A percentile compares a stretch with the other conserved stretches of the same genome.
These are phyloP conservation scores for Podaxis carcinomalis DNA, from an alignment of 768 basidiomycete species.

Conservation along the genomic window DNA sequence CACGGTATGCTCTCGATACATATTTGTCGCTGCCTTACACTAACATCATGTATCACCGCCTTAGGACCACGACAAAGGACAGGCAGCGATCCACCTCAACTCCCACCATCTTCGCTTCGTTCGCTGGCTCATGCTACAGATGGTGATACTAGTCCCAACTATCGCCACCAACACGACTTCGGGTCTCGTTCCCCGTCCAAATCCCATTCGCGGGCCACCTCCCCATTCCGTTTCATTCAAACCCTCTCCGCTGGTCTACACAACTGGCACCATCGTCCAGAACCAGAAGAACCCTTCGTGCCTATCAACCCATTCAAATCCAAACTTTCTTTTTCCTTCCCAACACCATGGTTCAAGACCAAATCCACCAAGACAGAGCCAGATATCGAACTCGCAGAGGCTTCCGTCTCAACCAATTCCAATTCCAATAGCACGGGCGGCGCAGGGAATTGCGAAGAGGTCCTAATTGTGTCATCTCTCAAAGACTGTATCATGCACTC, in stretches of 20 bases:
- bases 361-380: constrained; percentile 27
- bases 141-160: neutral
- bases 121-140: constrained; percentile 2
- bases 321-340: constrained; percentile 19
- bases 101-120: neutral
- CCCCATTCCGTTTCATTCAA: constrained; percentile 58
- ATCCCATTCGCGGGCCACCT: constrained; percentile 47
- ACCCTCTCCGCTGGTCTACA: constrained; percentile 49
- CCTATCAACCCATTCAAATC: constrained; percentile 51
- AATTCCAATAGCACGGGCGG: constrained; percentile 18
- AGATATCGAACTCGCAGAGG: constrained; percentile 20
- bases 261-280: constrained; percentile 22
- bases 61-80: neutral
- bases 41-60: neutral
- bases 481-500: constrained; percentile 18
- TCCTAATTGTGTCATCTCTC: constrained; percentile 20
- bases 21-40: neutral
- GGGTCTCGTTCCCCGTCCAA: constrained; percentile 3
- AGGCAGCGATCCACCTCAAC: constrained; percentile 1
- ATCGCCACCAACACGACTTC: neutral
- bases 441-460: constrained; percentile 26
- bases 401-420: constrained; percentile 15
- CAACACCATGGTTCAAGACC: constrained; percentile 15
- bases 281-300: constrained; percentile 49
- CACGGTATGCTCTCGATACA: neutral